Evolutionary conservation across 331 rosid species (phyloP).

Genomic region (Acacia concinna): DNA sequence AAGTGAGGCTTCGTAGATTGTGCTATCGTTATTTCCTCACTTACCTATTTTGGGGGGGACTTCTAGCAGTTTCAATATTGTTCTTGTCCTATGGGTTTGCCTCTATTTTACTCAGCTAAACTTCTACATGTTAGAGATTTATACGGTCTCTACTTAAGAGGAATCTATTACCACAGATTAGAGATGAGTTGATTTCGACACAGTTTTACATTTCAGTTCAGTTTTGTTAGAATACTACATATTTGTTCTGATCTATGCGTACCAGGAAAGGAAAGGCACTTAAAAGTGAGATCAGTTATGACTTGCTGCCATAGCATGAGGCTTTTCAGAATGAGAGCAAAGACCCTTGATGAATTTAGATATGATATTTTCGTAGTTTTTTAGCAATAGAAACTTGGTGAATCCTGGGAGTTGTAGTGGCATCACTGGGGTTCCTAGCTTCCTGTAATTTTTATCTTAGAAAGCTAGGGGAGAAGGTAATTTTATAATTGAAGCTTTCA

Average conservation of each 20-base stretch:
- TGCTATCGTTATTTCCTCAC: slow-evolving; percentile 2
- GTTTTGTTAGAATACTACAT: background rate
- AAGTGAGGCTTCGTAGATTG: background rate
- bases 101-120: background rate
- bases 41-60: slow-evolving; percentile 18
- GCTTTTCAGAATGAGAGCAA: slow-evolving; percentile 1
- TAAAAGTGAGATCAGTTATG: background rate
- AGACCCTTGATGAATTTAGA: background rate
- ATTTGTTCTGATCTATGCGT: background rate
- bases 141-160: background rate
- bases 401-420: background rate
- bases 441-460: background rate
- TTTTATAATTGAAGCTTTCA: background rate
- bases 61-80: background rate
- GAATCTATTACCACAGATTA: background rate
- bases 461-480: background rate
- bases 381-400: background rate
- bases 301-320: background rate
- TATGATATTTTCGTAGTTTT: slow-evolving; percentile 1
- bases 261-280: background rate
- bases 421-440: background rate
- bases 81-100: background rate
- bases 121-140: background rate
- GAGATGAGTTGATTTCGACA: background rate
- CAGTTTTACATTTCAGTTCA: background rate